These are phyloP conservation scores for Gentiana straminea DNA, from an alignment of 257 asterid species.

Conservation along the genomic window DNA sequence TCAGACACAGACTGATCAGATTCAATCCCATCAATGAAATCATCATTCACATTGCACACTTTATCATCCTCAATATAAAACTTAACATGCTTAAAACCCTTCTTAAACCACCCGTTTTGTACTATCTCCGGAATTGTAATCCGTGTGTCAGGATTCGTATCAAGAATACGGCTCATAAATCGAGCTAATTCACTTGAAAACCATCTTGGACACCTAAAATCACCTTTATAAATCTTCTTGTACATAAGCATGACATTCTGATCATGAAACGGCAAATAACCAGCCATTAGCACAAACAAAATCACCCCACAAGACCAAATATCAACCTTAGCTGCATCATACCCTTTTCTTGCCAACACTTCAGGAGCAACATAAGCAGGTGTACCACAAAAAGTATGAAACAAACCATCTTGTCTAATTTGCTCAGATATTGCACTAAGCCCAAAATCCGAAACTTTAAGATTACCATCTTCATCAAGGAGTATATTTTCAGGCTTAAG, in stretches of 20 bases:
- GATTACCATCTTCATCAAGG: slow-evolving; percentile 21
- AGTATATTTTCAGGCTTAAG: slow-evolving; percentile 23
- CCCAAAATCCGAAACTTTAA: slow-evolving; percentile 27
- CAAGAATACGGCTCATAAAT: slow-evolving; percentile 29
- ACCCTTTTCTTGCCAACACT: slow-evolving; percentile 21
- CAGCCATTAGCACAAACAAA: slow-evolving; percentile 22
- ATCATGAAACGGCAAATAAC: slow-evolving; percentile 26
- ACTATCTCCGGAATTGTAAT: slow-evolving; percentile 54
- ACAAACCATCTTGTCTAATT: slow-evolving; percentile 25
- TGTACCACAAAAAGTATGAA: slow-evolving; percentile 28
- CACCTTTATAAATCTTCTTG: slow-evolving; percentile 22
- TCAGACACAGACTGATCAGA: slow-evolving; percentile 43
- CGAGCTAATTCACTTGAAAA: slow-evolving; percentile 15
- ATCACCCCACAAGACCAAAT: slow-evolving; percentile 30
- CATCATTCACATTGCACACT: slow-evolving; percentile 15
- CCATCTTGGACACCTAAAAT: slow-evolving; percentile 28
- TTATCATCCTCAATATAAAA: background rate
- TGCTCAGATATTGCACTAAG: slow-evolving; percentile 23
- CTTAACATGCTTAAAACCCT: slow-evolving; percentile 48
- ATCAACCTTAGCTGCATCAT: slow-evolving; percentile 28
- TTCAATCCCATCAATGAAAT: slow-evolving; percentile 8
- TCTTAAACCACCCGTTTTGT: slow-evolving; percentile 57
- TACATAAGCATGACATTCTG: slow-evolving; percentile 25
- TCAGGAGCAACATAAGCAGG: slow-evolving; percentile 31
- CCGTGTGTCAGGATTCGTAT: slow-evolving; percentile 53